Percentiles rank a stretch among this genome's conserved stretches.
Conservation (phyloP, 805 yeast species). For the Lipomyces sp. region DNA sequence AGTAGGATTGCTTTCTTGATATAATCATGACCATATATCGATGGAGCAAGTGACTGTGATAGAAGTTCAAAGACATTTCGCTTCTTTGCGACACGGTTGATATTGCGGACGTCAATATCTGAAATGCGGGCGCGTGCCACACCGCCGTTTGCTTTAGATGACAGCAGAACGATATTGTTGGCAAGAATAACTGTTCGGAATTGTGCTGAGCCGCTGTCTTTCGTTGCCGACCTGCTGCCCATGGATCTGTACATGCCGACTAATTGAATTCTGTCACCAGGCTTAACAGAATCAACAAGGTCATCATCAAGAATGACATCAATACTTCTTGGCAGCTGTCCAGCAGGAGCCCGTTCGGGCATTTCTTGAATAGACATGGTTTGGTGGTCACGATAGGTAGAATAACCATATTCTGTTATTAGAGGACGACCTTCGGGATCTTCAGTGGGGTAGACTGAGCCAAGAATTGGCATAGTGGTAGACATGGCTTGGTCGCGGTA, state of each 20-base stretch:
- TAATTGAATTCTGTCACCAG: slow-evolving; percentile 93
- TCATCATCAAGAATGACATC: slow-evolving; percentile 95
- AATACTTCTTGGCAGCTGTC: slow-evolving; percentile 91
- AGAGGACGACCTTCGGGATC: slow-evolving; percentile 90
- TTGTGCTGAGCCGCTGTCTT: slow-evolving; percentile 57
- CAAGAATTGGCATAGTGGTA: slow-evolving; percentile 19
- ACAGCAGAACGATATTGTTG: slow-evolving; percentile 85
- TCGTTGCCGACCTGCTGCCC: slow-evolving; percentile 58
- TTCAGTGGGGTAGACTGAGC: slow-evolving; percentile 86
- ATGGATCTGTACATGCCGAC: slow-evolving; percentile 93
- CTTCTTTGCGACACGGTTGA: slow-evolving; percentile 75
- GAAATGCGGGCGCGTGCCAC: slow-evolving; percentile 67
- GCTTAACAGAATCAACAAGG: slow-evolving; percentile 86
- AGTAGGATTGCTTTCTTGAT: slow-evolving; percentile 89
- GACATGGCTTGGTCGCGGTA: slow-evolving; percentile 87
- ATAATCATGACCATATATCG: slow-evolving; percentile 90
- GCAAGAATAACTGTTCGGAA: slow-evolving; percentile 86
- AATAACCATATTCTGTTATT: slow-evolving; percentile 88
- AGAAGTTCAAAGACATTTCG: slow-evolving; percentile 75
- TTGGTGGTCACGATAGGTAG: slow-evolving; percentile 93
- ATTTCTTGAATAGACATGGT: slow-evolving; percentile 92
- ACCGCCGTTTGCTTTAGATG: slow-evolving; percentile 85
- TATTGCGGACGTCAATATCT: slow-evolving; percentile 82
- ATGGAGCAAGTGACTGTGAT: slow-evolving; percentile 89
- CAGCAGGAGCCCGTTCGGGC: slow-evolving; percentile 98